Evolutionary conservation across 2,329 filamentous ascomycete species (phyloP).

Genomic region (Hypoxylon sp.): DNA sequence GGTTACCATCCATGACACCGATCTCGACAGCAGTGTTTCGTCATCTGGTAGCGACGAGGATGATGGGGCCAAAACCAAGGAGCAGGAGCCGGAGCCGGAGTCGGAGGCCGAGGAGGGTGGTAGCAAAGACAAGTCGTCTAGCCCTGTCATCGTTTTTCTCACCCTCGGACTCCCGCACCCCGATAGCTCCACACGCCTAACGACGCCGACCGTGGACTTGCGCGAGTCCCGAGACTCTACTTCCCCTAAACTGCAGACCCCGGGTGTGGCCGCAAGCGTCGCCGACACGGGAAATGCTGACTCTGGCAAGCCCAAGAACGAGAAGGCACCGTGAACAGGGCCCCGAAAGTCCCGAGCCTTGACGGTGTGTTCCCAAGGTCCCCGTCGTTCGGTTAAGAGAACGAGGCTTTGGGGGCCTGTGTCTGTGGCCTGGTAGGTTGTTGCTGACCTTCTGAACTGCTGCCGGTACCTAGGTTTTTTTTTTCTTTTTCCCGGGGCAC

Average conservation of each 20-base stretch:
- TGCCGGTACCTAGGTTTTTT: not conserved
- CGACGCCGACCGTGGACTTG: too few relatives aligned
- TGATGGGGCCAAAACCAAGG: too few relatives aligned
- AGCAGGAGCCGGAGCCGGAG: too few relatives aligned
- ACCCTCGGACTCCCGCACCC: too few relatives aligned
- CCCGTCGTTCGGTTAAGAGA: too few relatives aligned
- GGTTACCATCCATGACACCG: too few relatives aligned
- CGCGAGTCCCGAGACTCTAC: not conserved
- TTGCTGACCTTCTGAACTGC: not conserved
- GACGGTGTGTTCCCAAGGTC: not conserved
- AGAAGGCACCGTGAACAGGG: not conserved
- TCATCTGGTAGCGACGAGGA: not conserved
- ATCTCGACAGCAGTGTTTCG: too few relatives aligned
- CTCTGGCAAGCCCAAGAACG: not conserved
- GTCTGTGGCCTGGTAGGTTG: not conserved
- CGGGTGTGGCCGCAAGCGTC: not conserved
- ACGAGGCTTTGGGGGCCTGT: not conserved
- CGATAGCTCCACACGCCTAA: too few relatives aligned
- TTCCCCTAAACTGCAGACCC: not conserved
- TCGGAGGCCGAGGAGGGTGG: too few relatives aligned
- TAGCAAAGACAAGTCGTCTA: too few relatives aligned
- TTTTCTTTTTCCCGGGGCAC: not conserved
- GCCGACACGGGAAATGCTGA: not conserved
- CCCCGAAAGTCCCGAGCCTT: too few relatives aligned
- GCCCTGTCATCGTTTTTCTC: too few relatives aligned